A percentile compares a stretch with the other conserved stretches of the same genome.
Conservation (phyloP, 169 alveolate species). For the Plasmodium relictum region DNA sequence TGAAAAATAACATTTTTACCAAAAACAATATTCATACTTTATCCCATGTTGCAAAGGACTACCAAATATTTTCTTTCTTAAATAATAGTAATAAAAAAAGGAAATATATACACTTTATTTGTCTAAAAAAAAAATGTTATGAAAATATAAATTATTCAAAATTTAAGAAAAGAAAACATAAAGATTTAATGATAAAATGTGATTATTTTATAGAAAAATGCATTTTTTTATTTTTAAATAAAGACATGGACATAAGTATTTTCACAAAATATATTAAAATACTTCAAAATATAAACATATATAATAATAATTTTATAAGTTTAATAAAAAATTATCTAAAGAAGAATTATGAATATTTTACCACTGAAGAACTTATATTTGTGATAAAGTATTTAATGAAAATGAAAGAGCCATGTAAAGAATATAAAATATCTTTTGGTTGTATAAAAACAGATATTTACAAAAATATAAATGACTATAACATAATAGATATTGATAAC, state of each 20-base stretch:
- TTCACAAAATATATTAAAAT: background rate
- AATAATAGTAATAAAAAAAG: background rate
- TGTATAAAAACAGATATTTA: no score
- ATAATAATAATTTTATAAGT: no score
- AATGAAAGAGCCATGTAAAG: background rate
- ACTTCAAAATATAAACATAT: background rate
- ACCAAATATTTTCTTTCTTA: background rate
- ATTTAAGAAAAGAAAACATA: constrained; percentile 7
- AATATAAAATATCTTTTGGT: no score
- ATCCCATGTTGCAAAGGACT: background rate
- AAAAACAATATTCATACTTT: constrained; percentile 7
- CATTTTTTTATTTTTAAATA: background rate
- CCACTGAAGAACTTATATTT: background rate
- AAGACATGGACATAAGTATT: background rate
- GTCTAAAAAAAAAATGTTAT: background rate
- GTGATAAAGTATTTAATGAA: background rate
- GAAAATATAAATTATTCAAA: background rate
- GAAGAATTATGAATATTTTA: background rate
- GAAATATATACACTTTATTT: constrained; percentile 6
- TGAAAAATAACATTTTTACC: background rate
- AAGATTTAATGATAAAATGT: background rate
- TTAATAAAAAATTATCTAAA: background rate
- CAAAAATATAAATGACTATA: background rate
- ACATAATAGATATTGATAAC: background rate
- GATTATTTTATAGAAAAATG: background rate